phyloP scores from a whole-genome alignment of 345 rosid genomes.

The Salix viminalis region DNA sequence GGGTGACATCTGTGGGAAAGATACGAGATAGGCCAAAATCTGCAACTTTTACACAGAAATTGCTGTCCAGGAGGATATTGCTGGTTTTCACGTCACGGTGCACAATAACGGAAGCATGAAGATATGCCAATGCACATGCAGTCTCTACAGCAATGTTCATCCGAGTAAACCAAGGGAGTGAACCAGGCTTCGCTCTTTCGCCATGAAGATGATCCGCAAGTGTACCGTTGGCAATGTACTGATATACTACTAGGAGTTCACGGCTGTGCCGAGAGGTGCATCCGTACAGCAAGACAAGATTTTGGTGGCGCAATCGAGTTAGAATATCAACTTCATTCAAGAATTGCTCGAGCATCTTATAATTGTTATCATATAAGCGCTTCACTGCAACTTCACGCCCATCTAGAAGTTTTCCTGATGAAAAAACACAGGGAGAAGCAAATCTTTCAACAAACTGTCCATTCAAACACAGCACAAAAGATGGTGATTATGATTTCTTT shows the following conservation, averaged over 20 bases:
- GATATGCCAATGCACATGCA: constrained; percentile 67
- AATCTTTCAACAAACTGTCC: background rate
- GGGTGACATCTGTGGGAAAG: constrained; percentile 63
- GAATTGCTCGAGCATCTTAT: constrained; percentile 74
- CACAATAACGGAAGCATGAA: constrained; percentile 64
- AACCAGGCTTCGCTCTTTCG: constrained; percentile 52
- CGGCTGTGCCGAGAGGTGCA: constrained; percentile 79
- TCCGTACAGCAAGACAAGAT: constrained; percentile 77
- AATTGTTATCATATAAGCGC: constrained; percentile 72
- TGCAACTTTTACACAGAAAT: constrained; percentile 80
- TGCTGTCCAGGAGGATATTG: constrained; percentile 76
- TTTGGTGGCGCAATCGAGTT: constrained; percentile 55
- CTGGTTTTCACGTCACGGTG: constrained; percentile 91
- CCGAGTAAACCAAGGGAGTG: constrained; percentile 56
- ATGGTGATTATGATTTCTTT: constrained; percentile 6
- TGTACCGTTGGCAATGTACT: constrained; percentile 80
- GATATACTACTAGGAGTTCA: constrained; percentile 75
- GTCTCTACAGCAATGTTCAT: constrained; percentile 84
- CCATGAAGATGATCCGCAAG: constrained; percentile 87
- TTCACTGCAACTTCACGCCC: constrained; percentile 82
- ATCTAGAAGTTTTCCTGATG: constrained; percentile 62
- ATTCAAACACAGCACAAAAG: background rate
- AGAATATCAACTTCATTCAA: constrained; percentile 77
- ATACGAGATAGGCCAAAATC: constrained; percentile 90
- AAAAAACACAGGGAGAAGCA: background rate